Base-by-base conservation (phyloP, 1,139 yeast species). In the Geotrichum restrictum region DNA sequence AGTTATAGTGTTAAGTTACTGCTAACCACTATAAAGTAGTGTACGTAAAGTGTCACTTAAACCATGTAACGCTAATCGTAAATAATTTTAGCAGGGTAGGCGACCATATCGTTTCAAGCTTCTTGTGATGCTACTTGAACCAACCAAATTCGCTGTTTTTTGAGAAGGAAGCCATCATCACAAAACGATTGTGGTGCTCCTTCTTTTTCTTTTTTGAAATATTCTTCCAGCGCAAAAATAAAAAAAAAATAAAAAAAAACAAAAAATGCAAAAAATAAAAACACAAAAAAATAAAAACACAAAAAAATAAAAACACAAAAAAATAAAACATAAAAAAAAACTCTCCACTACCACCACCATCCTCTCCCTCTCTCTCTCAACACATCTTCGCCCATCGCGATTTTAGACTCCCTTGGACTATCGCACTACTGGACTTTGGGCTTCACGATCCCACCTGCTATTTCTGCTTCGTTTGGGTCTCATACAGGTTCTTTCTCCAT, bases 71-170 rank as follows among this genome's bases (percentile, higher is more conserved):
- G 29, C 29, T 24, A 24, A 24, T 24, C 29, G 29, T 8, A 8
- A 8, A 24, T 8, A 24, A 24, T 24, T 24, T 8, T 8, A 5
- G 29, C 29, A n/a, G n/a, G 29, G 29, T 24, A 8, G 8, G 29
- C 8, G 8, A 24, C 29, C 29, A 5, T 13, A 33, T 33, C n/a
- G n/a, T 33, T 13, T n/a, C 37, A 34, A 34, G 37, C 37, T 7
- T 34, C 2, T 7, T 34, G 37, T 34, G 37, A 5, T 34, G 14
- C 18, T 34, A 11, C 18, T 34, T n/a, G 14, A 16, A 5, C 37
- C 37, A 34, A 34, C 37, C 37, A 34, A n/a, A 34, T 11, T 34
- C 18, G 37, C 37, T n/a, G 37, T 16, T 34, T 34, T 34, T 34
- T n/a, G 7, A 11, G 36, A 11, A 32, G 16, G n/a, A 32, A n/a